A percentile compares a stretch with the other conserved stretches of the same genome.
Evolutionary conservation across 169 alveolate species (phyloP).

Genomic region (Theileria orientalis): DNA sequence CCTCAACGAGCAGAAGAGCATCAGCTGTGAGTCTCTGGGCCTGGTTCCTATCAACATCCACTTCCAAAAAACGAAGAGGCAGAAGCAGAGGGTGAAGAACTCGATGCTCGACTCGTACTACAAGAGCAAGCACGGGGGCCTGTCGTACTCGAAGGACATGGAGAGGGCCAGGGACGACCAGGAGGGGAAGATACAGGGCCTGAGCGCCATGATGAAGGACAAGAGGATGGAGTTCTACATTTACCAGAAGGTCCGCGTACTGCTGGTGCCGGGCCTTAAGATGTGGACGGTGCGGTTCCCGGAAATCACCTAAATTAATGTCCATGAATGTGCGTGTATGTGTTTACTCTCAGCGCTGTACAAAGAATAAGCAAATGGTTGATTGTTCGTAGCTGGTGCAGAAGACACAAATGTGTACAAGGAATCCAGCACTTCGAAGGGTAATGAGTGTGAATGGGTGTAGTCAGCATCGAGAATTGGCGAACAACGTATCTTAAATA

Average conservation of each 20-base stretch:
- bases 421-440: too few species aligned
- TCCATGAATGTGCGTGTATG: background rate
- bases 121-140: background rate
- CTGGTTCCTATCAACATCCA: constrained; percentile 15
- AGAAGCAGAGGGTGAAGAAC: background rate
- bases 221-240: constrained; percentile 11
- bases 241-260: constrained; percentile 36
- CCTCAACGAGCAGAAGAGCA: constrained; percentile 48
- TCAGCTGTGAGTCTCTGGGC: constrained; percentile 49
- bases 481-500: too few species aligned
- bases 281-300: constrained; percentile 65
- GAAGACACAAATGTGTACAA: too few species aligned
- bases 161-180: background rate
- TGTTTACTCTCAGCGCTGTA: background rate
- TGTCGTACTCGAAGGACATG: background rate
- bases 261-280: constrained; percentile 57
- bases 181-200: constrained; percentile 3
- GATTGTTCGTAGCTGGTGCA: too few species aligned
- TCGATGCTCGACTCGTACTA: constrained; percentile 18
- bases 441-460: too few species aligned
- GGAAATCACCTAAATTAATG: background rate
- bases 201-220: constrained; percentile 23
- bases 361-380: too few species aligned
- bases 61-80: background rate
- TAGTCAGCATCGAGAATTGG: too few species aligned